Conservation (phyloP, 345 rosid species). For the Eucalyptus shirleyi region DNA sequence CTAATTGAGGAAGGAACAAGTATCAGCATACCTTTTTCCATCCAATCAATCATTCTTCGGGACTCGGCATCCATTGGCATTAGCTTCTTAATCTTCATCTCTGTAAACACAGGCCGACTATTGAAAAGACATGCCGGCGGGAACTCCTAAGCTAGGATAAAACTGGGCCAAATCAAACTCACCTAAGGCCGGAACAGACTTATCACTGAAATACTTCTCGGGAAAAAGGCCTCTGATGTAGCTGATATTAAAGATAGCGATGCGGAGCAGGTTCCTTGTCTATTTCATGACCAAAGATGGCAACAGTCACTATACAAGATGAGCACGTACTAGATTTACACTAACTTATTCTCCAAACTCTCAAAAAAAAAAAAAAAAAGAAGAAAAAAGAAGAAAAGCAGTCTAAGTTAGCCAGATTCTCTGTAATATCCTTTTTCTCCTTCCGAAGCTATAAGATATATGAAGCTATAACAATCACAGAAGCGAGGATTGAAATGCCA, state of each 20-base stretch:
- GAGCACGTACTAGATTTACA: background rate
- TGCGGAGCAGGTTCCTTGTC: slow-evolving; percentile 93
- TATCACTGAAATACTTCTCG: slow-evolving; percentile 88
- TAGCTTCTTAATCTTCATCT: slow-evolving; percentile 95
- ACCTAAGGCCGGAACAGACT: slow-evolving; percentile 97
- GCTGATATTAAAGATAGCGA: slow-evolving; percentile 93
- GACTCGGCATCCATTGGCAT: slow-evolving; percentile 97
- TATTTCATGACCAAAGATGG: slow-evolving; percentile 1
- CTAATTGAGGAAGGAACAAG: background rate
- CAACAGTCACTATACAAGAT: background rate
- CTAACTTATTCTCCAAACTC: background rate
- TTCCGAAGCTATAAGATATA: background rate
- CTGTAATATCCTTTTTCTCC: background rate
- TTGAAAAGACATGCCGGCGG: background rate
- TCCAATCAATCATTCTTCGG: slow-evolving; percentile 93
- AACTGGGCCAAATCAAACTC: background rate
- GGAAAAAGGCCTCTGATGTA: slow-evolving; percentile 96
- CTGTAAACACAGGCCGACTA: slow-evolving; percentile 11
- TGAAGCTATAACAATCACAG: background rate
- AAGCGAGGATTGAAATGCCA: background rate
- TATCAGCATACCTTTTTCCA: slow-evolving; percentile 78
- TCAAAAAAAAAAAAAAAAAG: background rate
- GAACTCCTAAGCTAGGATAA: background rate
- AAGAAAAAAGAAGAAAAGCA: background rate
- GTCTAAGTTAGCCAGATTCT: background rate